phyloP scores from a whole-genome alignment of 1,284 basidiomycete species.

The Rhodotorula mucilaginosa region DNA sequence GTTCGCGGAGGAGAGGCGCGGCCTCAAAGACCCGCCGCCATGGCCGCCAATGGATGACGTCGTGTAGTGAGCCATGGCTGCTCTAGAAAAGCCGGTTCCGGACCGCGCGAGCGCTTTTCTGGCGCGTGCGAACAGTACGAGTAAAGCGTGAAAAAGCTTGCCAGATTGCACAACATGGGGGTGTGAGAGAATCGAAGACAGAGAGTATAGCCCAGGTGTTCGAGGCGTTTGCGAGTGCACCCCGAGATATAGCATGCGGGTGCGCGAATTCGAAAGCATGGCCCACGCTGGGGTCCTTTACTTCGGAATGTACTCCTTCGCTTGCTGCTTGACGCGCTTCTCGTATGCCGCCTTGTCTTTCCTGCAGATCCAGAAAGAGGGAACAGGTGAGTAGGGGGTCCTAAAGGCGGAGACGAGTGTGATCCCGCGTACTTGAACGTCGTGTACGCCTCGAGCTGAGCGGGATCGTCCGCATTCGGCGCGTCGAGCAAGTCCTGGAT shows the following conservation, averaged over 20 bases:
- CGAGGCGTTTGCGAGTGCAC: no score
- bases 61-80: no score
- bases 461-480: constrained; percentile 45
- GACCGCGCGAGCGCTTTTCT: no score
- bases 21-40: no score
- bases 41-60: no score
- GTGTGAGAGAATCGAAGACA: no score
- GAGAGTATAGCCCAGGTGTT: no score
- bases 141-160: no score
- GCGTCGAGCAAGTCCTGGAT: constrained; percentile 44
- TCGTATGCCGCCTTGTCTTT: constrained; percentile 38
- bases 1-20: neutral
- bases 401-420: neutral
- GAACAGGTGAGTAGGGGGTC: neutral
- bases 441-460: constrained; percentile 44
- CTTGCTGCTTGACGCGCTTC: constrained; percentile 33
- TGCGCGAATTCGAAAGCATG: neutral
- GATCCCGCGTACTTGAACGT: constrained; percentile 32
- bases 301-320: constrained; percentile 33
- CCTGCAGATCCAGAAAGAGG: neutral
- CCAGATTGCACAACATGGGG: no score
- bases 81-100: no score
- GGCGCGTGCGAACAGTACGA: no score
- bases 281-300: neutral
- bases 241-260: neutral